phyloP scores from a whole-genome alignment of 345 rosid genomes.

The Euphorbia lathyris region DNA sequence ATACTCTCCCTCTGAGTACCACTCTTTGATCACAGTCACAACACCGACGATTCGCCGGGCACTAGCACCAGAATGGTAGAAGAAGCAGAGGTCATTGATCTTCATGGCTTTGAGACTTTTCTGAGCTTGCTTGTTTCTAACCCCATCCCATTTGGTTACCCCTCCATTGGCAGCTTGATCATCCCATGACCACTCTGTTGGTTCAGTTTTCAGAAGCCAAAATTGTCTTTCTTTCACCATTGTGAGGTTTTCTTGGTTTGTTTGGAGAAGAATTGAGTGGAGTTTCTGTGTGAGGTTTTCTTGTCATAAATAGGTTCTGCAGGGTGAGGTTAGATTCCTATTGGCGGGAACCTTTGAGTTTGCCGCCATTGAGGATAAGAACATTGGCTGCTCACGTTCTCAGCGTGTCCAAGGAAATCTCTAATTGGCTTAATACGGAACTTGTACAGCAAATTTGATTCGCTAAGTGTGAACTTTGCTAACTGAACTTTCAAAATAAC shows the following conservation, averaged over 20 bases:
- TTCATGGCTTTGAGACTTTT: slow-evolving; percentile 78
- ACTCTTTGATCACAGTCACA: slow-evolving; percentile 60
- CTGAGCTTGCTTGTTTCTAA: slow-evolving; percentile 88
- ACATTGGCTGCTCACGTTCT: too few species aligned
- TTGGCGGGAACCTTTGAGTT: background rate
- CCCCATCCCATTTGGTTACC: slow-evolving; percentile 82
- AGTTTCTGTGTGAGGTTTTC: background rate
- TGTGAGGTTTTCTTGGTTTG: background rate
- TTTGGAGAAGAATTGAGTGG: background rate
- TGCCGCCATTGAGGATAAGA: slow-evolving; percentile 3
- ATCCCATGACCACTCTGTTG: slow-evolving; percentile 96
- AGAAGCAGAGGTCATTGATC: slow-evolving; percentile 72
- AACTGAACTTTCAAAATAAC: too few species aligned
- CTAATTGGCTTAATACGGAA: too few species aligned
- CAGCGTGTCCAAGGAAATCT: too few species aligned
- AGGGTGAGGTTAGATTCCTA: background rate
- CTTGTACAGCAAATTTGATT: too few species aligned
- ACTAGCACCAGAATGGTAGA: slow-evolving; percentile 82
- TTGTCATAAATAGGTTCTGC: background rate
- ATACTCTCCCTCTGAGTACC: slow-evolving; percentile 41
- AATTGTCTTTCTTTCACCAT: slow-evolving; percentile 39
- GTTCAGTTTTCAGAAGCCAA: slow-evolving; percentile 93
- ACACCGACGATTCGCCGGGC: slow-evolving; percentile 80
- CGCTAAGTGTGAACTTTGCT: too few species aligned
- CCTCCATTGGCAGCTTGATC: slow-evolving; percentile 78